A percentile compares a stretch with the other conserved stretches of the same genome.
Evolutionary conservation across 139 green algal species (phyloP).

Genomic region (Picocystis salinarum): DNA sequence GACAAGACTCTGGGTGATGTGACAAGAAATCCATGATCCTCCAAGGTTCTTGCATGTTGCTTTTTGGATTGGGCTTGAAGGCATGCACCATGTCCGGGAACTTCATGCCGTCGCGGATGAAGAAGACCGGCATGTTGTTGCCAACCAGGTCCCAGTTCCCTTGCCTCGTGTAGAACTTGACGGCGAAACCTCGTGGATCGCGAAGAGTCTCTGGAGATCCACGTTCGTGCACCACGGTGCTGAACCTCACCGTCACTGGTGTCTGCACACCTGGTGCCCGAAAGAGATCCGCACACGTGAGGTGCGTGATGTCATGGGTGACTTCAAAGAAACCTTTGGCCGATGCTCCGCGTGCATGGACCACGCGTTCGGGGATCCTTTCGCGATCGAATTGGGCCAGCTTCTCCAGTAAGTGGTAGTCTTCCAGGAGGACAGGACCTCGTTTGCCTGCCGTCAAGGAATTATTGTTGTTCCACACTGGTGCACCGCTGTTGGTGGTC

Average conservation of each 20-base stretch:
- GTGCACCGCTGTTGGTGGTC: conserved; percentile 77
- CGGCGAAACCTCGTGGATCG: conserved; percentile 79
- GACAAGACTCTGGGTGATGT: conserved; percentile 66
- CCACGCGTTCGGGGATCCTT: conserved; percentile 86
- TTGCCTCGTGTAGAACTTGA: conserved; percentile 95
- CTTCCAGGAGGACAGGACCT: conserved; percentile 54
- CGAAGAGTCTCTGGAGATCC: conserved; percentile 75
- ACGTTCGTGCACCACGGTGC: conserved; percentile 70
- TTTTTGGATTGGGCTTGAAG: conserved; percentile 93
- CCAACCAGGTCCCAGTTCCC: conserved; percentile 76
- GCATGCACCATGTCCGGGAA: conserved; percentile 91
- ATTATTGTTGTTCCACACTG: conserved; percentile 89
- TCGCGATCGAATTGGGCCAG: conserved; percentile 55
- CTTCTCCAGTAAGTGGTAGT: conserved; percentile 92
- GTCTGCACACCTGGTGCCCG: conserved; percentile 79
- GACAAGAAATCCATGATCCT: conserved; percentile 92
- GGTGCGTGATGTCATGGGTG: conserved; percentile 80
- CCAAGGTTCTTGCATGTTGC: conserved; percentile 86
- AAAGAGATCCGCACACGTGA: conserved; percentile 88
- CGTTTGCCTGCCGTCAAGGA: conserved; percentile 48
- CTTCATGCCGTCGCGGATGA: conserved; percentile 88
- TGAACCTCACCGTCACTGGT: conserved; percentile 81
- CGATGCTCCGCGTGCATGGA: conserved; percentile 73
- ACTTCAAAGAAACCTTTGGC: conserved; percentile 98
- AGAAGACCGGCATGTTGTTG: conserved; percentile 89